phyloP scores from a whole-genome alignment of 805 yeast species.

The Wickerhamiella siamensis region DNA sequence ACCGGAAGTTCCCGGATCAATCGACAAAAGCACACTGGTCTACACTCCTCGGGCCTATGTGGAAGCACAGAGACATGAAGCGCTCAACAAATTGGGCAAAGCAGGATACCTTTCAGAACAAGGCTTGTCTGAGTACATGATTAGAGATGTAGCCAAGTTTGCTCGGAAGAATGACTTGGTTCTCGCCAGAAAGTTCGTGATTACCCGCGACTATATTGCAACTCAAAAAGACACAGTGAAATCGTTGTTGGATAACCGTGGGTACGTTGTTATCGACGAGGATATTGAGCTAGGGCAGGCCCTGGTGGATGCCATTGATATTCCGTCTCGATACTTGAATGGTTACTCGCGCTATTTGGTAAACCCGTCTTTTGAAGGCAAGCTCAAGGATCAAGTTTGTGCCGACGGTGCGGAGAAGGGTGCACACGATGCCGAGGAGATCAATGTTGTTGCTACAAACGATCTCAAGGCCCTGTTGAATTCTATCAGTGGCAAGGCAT shows the following conservation, averaged over 20 bases:
- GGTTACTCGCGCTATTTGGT: constrained; percentile 2
- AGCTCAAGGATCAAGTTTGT: constrained; percentile 1
- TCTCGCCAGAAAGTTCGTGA: constrained; percentile 1
- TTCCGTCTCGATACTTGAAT: background rate
- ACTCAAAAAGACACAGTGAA: background rate
- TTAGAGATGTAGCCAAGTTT: constrained; percentile 4
- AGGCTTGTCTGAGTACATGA: constrained; percentile 3
- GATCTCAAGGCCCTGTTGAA: background rate
- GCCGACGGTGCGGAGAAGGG: background rate
- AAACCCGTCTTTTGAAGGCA: constrained; percentile 3
- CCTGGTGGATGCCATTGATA: background rate
- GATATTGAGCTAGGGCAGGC: background rate
- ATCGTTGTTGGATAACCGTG: constrained; percentile 3
- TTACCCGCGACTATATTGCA: constrained; percentile 5
- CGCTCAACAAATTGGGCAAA: background rate
- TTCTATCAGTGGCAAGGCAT: background rate
- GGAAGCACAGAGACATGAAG: constrained; percentile 3
- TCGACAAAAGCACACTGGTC: constrained; percentile 3
- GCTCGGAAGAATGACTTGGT: constrained; percentile 1
- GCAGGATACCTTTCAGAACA: constrained; percentile 1
- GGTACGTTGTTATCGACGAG: constrained; percentile 11
- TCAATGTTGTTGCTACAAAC: background rate
- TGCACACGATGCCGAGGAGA: background rate
- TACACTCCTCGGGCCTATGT: constrained; percentile 9
- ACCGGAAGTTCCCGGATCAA: background rate